Evolutionary conservation across 1,284 basidiomycete genomes (phyloP).

Genomic region (Irpex rosettiformis): DNA sequence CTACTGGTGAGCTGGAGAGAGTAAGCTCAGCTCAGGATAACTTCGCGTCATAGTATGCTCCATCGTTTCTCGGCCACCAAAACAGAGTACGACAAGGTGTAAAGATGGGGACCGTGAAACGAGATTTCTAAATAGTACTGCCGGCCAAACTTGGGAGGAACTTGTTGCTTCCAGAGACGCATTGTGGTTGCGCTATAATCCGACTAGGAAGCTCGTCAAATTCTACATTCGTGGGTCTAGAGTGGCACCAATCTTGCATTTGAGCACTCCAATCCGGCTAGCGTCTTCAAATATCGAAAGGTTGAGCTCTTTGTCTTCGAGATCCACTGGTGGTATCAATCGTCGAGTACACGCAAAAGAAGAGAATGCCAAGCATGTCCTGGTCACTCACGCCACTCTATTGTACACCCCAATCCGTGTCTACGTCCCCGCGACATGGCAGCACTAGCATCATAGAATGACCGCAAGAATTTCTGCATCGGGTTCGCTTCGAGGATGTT

Average conservation of each 20-base stretch:
- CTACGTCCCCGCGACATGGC: background rate
- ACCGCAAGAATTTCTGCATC: background rate
- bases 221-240: background rate
- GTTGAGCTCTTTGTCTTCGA: background rate
- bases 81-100: background rate
- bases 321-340: background rate
- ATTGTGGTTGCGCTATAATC: background rate
- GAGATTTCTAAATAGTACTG: background rate
- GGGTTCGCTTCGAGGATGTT: background rate
- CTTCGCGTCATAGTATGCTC: background rate
- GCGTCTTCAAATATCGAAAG: background rate
- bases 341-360: no score
- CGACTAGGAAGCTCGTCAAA: background rate
- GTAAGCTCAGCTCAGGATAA: background rate
- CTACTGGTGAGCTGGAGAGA: background rate
- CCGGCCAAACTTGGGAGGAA: background rate
- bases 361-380: background rate
- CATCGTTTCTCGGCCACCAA: background rate
- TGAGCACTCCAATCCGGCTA: background rate
- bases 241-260: background rate
- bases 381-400: background rate
- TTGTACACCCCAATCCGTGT: background rate
- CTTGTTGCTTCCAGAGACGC: background rate
- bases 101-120: background rate
- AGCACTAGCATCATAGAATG: background rate